Percentiles rank a stretch among this genome's conserved stretches.
Conservation (phyloP, 768 basidiomycete species). For the Aureoboletus auriporus region DNA sequence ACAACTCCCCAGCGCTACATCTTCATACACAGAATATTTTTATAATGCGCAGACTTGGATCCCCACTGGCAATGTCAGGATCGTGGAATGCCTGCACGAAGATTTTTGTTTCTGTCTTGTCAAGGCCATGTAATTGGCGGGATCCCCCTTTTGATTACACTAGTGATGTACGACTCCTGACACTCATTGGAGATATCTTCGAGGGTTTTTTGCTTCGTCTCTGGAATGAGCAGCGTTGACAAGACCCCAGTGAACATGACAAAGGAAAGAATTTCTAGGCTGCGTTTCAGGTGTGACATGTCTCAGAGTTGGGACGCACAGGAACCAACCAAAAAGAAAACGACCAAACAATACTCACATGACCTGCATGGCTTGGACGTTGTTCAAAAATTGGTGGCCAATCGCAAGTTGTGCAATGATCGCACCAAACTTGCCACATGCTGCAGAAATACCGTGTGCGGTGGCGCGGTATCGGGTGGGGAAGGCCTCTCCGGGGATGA, state of each 20-base stretch:
- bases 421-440: conserved; percentile 68
- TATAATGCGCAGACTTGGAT: too few species aligned
- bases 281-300: conserved; percentile 16
- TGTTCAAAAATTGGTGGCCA: conserved; percentile 53
- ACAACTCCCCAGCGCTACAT: too few species aligned
- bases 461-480: conserved; percentile 71
- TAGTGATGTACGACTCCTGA: conserved; percentile 55
- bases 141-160: conserved; percentile 12
- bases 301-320: conserved; percentile 3
- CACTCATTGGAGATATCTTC: conserved; percentile 73
- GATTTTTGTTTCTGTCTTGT: neutral
- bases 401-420: conserved; percentile 79
- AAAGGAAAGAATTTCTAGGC: conserved; percentile 73
- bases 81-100: too few species aligned
- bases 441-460: conserved; percentile 76
- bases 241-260: conserved; percentile 84
- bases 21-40: too few species aligned
- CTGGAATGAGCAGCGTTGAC: conserved; percentile 79
- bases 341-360: conserved; percentile 48
- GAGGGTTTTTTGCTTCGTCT: conserved; percentile 63
- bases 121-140: conserved; percentile 4
- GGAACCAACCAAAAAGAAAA: too few species aligned
- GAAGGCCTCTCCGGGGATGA: conserved; percentile 75
- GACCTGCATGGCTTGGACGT: conserved; percentile 54
- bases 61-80: too few species aligned